phyloP scores from a whole-genome alignment of 2,329 filamentous ascomycete genomes.

The Helminthosporium solani region DNA sequence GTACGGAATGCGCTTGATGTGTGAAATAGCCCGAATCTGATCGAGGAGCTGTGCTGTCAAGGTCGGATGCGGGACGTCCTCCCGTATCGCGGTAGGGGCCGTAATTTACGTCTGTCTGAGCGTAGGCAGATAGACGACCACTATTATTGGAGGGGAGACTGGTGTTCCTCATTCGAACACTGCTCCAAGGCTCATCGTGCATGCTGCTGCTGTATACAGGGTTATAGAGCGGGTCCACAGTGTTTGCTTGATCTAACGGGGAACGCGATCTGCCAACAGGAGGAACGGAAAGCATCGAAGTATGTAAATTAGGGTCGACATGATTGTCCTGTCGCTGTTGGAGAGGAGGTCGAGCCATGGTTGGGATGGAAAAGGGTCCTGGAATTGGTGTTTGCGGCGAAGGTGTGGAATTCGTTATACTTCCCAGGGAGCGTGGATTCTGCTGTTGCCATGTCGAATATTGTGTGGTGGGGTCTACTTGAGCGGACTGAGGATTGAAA shows the following conservation, averaged over 20 bases:
- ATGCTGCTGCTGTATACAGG: constrained; percentile 3
- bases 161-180: constrained; percentile 18
- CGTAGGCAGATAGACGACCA: constrained; percentile 4
- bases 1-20: constrained; percentile 28
- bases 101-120: constrained; percentile 16
- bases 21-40: constrained; percentile 41
- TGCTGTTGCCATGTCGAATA: constrained; percentile 22
- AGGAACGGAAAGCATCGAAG: constrained; percentile 19
- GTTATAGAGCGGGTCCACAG: neutral
- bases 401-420: constrained; percentile 19
- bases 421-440: constrained; percentile 15
- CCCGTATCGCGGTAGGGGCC: constrained; percentile 11
- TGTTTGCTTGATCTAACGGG: constrained; percentile 4
- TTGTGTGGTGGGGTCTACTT: constrained; percentile 8
- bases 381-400: constrained; percentile 15
- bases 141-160: constrained; percentile 1
- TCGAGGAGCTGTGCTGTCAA: constrained; percentile 18
- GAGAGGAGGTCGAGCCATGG: constrained; percentile 10
- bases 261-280: constrained; percentile 8
- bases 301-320: constrained; percentile 11
- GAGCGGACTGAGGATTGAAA: constrained; percentile 13
- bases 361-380: constrained; percentile 4
- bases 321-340: constrained; percentile 4
- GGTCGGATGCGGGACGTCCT: constrained; percentile 22
- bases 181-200: constrained; percentile 32